These are phyloP conservation scores for Pontederia paniculata DNA, from an alignment of 176 grass and related monocot genomes.

Conservation along the genomic window DNA sequence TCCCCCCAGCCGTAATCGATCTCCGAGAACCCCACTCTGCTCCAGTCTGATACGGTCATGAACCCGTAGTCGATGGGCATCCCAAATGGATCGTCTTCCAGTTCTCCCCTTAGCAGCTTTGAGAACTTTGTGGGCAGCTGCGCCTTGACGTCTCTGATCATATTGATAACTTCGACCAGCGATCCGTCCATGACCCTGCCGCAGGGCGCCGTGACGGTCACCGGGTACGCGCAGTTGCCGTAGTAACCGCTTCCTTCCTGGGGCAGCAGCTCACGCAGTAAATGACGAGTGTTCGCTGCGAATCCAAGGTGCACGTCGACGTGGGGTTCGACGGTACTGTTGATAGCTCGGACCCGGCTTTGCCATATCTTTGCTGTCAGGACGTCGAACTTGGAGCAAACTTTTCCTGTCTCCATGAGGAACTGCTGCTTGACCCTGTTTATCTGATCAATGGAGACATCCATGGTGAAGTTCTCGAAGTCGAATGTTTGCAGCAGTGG, in stretches of 20 bases:
- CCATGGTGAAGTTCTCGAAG: conserved; percentile 14
- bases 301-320: not conserved
- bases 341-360: not conserved
- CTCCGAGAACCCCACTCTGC: conserved; percentile 47
- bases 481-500: conserved; percentile 33
- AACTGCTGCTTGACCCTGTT: not conserved
- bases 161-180: conserved; percentile 33
- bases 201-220: conserved; percentile 28
- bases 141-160: conserved; percentile 54
- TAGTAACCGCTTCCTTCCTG: conserved; percentile 32
- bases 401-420: not conserved
- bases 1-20: conserved; percentile 55
- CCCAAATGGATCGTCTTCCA: conserved; percentile 39
- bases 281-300: not conserved
- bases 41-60: conserved; percentile 69
- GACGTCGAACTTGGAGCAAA: not conserved
- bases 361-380: not conserved
- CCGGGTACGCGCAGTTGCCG: conserved; percentile 56
- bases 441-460: not conserved
- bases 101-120: conserved; percentile 28
- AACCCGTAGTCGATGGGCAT: conserved; percentile 37
- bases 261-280: not conserved
- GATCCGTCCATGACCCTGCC: conserved; percentile 5
- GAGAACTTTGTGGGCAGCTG: conserved; percentile 31
- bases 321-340: not conserved